Conservation (phyloP, 2,329 filamentous ascomycete species). For the Penicillium glabrum region DNA sequence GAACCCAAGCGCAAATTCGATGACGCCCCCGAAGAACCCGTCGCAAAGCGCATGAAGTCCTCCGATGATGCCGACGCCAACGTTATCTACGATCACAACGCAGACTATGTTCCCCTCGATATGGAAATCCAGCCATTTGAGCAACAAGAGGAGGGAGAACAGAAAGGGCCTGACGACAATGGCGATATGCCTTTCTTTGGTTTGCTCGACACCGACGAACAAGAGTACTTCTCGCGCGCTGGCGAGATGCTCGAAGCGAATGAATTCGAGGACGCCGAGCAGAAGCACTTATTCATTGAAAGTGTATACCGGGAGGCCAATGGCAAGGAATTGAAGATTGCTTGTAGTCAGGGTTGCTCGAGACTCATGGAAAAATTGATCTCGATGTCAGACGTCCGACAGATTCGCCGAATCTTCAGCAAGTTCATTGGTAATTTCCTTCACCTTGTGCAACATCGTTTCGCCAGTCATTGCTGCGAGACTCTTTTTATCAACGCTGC, state of each 20-base stretch:
- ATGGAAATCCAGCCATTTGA: constrained; percentile 22
- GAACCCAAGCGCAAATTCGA: constrained; percentile 38
- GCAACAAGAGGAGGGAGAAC: constrained; percentile 16
- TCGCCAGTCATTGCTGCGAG: constrained; percentile 96
- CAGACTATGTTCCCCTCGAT: constrained; percentile 41
- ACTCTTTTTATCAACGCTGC: constrained; percentile 84
- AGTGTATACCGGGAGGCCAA: constrained; percentile 84
- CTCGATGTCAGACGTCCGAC: constrained; percentile 70
- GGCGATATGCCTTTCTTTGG: constrained; percentile 81
- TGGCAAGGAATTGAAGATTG: constrained; percentile 93
- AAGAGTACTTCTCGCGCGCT: constrained; percentile 90
- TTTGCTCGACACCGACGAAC: constrained; percentile 86
- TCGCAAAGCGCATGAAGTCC: constrained; percentile 42
- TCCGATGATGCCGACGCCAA: constrained; percentile 17
- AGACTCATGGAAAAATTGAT: constrained; percentile 90
- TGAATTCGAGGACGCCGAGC: constrained; percentile 76
- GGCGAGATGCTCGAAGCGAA: constrained; percentile 89
- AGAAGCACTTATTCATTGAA: constrained; percentile 68
- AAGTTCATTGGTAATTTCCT: constrained; percentile 86
- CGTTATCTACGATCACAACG: constrained; percentile 20
- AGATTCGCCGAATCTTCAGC: constrained; percentile 83
- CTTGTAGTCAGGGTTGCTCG: constrained; percentile 93
- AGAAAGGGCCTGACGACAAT: constrained; percentile 19
- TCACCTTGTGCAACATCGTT: constrained; percentile 88
- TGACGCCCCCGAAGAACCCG: constrained; percentile 30